Conservation (phyloP, 768 basidiomycete species). For the Boletus speciosus region DNA sequence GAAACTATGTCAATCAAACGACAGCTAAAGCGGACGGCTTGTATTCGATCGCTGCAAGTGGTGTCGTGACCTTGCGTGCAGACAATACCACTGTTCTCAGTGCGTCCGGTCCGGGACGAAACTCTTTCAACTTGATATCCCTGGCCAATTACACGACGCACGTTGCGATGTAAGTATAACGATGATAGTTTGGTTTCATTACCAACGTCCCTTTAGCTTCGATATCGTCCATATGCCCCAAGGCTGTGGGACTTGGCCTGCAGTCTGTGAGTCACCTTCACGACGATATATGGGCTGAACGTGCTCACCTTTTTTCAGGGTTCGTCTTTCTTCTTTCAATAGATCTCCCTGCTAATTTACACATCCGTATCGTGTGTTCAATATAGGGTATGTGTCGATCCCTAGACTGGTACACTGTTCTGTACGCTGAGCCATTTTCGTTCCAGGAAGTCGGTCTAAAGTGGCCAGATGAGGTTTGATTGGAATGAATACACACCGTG, state of each 20-base stretch:
- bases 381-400: not conserved
- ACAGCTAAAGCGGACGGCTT: conserved; percentile 54
- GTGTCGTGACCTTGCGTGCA: conserved; percentile 32
- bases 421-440: not conserved
- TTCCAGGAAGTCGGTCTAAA: conserved; percentile 18
- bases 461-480: conserved; percentile 16
- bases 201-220: conserved; percentile 14
- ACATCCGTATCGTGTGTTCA: not conserved
- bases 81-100: conserved; percentile 29
- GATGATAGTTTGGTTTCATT: not conserved
- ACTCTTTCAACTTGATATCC: conserved; percentile 32
- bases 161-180: conserved; percentile 25
- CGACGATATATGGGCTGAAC: not conserved
- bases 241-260: conserved; percentile 36
- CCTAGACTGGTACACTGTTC: not conserved
- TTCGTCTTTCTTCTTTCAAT: not conserved
- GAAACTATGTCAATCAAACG: conserved; percentile 41
- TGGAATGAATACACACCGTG: not conserved
- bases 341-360: not conserved
- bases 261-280: conserved; percentile 23
- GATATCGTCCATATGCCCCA: conserved; percentile 34
- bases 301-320: conserved; percentile 5
- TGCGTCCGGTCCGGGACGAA: conserved; percentile 26
- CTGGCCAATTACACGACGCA: conserved; percentile 29
- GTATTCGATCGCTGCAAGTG: conserved; percentile 44